Base-by-base conservation (phyloP, 306 rosid genomes). In the Quercus suber region DNA sequence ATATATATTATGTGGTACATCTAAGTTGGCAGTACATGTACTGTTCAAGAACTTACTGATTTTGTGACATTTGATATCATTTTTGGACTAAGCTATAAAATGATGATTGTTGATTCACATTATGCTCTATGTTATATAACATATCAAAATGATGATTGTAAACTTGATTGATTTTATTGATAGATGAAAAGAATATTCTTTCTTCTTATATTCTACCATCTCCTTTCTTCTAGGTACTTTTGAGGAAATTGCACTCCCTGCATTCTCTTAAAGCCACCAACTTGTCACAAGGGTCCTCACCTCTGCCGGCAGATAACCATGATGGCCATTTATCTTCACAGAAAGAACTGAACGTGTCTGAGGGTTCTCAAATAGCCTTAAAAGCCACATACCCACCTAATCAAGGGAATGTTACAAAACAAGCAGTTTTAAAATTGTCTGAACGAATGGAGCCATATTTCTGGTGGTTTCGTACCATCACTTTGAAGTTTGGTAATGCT, bases 401-500 rank as follows among this genome's bases (percentile, higher is more conserved):
- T 25, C 73, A 71, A 64, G 81, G 56, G 55, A 63, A 37, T 74
- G 76, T 27, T 31, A 75, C 85, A 60, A 84, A 88, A 63, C 86
- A 76, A 75, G 76, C 81, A 51, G 80, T 88, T 75, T 78, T 87
- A 63, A 89, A 76, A 63, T 75, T 88, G 37, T 86, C 90, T 21
- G 81, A 92, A 83, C 87, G 83, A 75, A 61, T 89, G 63, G 90
- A 83, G 63, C 81, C 97, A 13, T 86, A 84, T 64, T 76, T 86
- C 75, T 95, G 95, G 92, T 90, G 92, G 84, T 89, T 87, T 79
- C 92, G 81, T 67, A 28, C 88, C 30, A 52, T 92, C 79, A 86
- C 86, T 79, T 83, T 89, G 83, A 94, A 92, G 89, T 76, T 92
- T 71, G 93, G 97, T 70, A 74, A 69, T 82, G 45, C 76, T 28